phyloP scores from a whole-genome alignment of 2,329 filamentous ascomycete genomes.

The Penicillium psychrosexuale region DNA sequence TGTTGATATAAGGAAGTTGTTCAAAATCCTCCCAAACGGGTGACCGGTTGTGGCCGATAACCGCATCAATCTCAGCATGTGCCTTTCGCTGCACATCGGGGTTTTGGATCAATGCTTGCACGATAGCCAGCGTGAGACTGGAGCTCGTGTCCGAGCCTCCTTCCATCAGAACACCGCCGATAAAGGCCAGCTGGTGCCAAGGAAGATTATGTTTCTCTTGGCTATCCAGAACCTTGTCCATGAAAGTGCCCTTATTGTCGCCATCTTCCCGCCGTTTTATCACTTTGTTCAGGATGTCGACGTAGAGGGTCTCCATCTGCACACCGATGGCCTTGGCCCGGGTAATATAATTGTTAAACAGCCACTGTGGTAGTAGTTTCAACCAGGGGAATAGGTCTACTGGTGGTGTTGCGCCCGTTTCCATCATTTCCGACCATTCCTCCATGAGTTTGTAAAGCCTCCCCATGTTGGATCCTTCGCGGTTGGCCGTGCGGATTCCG shows the following conservation, averaged over 20 bases:
- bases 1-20: neutral
- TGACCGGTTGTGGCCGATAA: neutral
- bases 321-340: neutral
- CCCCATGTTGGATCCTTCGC: neutral
- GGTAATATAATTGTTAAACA: neutral
- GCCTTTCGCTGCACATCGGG: neutral
- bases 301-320: neutral
- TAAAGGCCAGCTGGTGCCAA: neutral
- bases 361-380: neutral
- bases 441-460: slow-evolving; percentile 2
- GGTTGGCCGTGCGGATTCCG: neutral
- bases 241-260: neutral
- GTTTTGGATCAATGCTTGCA: slow-evolving; percentile 1
- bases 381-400: neutral
- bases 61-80: slow-evolving; percentile 2
- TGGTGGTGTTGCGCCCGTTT: slow-evolving; percentile 4
- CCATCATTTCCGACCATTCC: slow-evolving; percentile 1
- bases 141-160: neutral
- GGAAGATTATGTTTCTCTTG: neutral
- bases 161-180: slow-evolving; percentile 4
- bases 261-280: neutral
- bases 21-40: slow-evolving; percentile 1
- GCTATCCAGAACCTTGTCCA: neutral
- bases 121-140: neutral
- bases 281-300: neutral